Conservation (phyloP, 192 early-diverging fungal species). For the Martensiomyces pterosporus region DNA sequence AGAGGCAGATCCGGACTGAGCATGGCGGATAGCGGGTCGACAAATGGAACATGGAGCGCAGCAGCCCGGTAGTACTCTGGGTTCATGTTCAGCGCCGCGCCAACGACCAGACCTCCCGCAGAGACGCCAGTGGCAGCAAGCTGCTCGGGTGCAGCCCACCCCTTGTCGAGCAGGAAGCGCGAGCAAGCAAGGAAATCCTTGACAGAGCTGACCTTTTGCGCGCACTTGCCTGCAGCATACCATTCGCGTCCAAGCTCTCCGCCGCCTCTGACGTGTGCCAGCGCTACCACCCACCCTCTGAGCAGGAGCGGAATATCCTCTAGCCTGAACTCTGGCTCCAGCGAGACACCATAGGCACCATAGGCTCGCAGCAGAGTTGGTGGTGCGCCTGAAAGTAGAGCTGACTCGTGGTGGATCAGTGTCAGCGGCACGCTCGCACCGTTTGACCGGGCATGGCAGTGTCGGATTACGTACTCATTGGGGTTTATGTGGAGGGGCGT, state of each 20-base stretch:
- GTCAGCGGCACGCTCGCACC: slow-evolving; percentile 60
- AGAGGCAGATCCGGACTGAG: slow-evolving; percentile 65
- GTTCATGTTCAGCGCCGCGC: slow-evolving; percentile 58
- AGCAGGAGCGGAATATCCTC: slow-evolving; percentile 73
- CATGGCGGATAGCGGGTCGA: slow-evolving; percentile 87
- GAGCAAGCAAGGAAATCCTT: slow-evolving; percentile 66
- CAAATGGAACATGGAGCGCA: slow-evolving; percentile 74
- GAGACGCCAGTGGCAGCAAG: slow-evolving; percentile 68
- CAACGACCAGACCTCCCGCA: slow-evolving; percentile 75
- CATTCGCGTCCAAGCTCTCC: slow-evolving; percentile 71
- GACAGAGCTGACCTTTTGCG: slow-evolving; percentile 70
- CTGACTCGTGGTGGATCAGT: slow-evolving; percentile 53
- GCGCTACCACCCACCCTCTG: slow-evolving; percentile 74
- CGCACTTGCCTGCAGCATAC: slow-evolving; percentile 72
- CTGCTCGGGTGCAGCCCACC: slow-evolving; percentile 51
- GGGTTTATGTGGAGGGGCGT: slow-evolving; percentile 34
- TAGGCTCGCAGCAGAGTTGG: slow-evolving; percentile 67
- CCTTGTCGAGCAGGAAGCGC: slow-evolving; percentile 58
- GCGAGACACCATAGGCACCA: slow-evolving; percentile 75
- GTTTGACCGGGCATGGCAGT: slow-evolving; percentile 17
- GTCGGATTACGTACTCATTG: slow-evolving; percentile 24
- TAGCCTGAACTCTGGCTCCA: slow-evolving; percentile 72
- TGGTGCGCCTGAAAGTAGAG: slow-evolving; percentile 13
- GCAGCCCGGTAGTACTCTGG: slow-evolving; percentile 75
- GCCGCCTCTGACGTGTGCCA: slow-evolving; percentile 82